phyloP scores from a whole-genome alignment of 2,329 filamentous ascomycete species.

The Calonectria hawksworthii region DNA sequence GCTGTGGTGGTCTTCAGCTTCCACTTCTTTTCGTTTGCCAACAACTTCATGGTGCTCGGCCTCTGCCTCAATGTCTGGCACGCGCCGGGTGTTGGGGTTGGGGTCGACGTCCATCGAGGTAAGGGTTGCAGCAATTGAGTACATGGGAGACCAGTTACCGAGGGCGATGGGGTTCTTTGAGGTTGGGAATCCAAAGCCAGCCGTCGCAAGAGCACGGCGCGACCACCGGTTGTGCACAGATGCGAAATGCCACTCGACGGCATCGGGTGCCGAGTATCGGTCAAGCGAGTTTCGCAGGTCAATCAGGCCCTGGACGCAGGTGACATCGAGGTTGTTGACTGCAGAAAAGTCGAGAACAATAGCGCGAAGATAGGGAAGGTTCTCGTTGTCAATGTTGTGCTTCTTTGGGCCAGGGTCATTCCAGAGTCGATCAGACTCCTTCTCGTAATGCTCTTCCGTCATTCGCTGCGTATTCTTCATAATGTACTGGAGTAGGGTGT shows the following conservation, averaged over 20 bases:
- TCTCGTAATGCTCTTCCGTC: constrained; percentile 53
- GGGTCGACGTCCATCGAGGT: constrained; percentile 31
- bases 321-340: constrained; percentile 70
- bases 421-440: constrained; percentile 65
- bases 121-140: constrained; percentile 48
- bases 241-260: constrained; percentile 68
- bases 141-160: constrained; percentile 50
- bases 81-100: background rate
- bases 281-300: constrained; percentile 69
- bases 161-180: constrained; percentile 45
- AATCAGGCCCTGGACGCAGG: constrained; percentile 68
- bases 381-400: constrained; percentile 43
- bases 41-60: background rate
- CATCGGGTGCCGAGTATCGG: constrained; percentile 62
- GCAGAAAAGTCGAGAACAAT: constrained; percentile 71
- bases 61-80: constrained; percentile 24
- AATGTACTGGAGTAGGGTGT: constrained; percentile 56
- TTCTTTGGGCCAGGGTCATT: constrained; percentile 62
- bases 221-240: constrained; percentile 70
- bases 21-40: background rate
- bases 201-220: constrained; percentile 66
- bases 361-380: constrained; percentile 64
- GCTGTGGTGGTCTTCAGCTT: background rate
- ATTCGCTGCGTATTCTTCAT: constrained; percentile 57
- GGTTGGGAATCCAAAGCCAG: constrained; percentile 67